These are phyloP conservation scores for Psilocybe cyanescens DNA, from an alignment of 768 basidiomycete species.

Conservation along the genomic window DNA sequence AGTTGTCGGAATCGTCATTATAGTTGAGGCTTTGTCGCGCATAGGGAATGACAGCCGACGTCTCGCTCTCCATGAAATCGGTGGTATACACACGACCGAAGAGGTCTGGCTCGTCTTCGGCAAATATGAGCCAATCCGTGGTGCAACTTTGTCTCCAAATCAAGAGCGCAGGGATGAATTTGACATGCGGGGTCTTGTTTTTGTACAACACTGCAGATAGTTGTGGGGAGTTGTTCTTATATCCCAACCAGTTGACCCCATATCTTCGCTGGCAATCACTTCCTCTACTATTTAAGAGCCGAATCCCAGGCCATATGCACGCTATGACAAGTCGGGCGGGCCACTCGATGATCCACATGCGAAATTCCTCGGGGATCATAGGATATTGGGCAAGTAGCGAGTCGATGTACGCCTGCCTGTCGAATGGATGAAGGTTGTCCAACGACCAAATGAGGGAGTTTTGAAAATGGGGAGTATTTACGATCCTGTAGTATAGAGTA, in stretches of 20 bases:
- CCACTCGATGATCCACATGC: slow-evolving; percentile 12
- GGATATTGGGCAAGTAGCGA: background rate
- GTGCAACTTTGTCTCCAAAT: background rate
- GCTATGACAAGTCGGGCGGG: background rate
- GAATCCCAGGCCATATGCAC: slow-evolving; percentile 9
- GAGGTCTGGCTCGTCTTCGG: background rate
- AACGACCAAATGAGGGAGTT: background rate
- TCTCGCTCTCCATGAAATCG: background rate
- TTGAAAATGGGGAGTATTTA: background rate
- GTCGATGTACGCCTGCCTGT: slow-evolving; percentile 6
- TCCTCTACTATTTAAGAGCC: background rate
- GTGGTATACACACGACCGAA: background rate
- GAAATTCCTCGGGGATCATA: slow-evolving; percentile 6
- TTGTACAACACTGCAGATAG: slow-evolving; percentile 2
- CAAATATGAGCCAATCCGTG: background rate
- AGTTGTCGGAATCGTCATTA: background rate
- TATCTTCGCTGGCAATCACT: background rate
- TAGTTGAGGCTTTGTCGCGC: background rate
- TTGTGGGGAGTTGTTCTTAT: background rate
- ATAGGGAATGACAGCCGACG: background rate
- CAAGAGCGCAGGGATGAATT: slow-evolving; percentile 1
- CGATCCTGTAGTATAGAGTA: background rate
- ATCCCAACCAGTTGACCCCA: slow-evolving; percentile 5
- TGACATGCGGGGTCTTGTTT: background rate
- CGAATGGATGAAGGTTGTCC: slow-evolving; percentile 3